These are phyloP conservation scores for Ashbya aceris DNA, from an alignment of 1,139 yeast genomes.

Conservation along the genomic window DNA sequence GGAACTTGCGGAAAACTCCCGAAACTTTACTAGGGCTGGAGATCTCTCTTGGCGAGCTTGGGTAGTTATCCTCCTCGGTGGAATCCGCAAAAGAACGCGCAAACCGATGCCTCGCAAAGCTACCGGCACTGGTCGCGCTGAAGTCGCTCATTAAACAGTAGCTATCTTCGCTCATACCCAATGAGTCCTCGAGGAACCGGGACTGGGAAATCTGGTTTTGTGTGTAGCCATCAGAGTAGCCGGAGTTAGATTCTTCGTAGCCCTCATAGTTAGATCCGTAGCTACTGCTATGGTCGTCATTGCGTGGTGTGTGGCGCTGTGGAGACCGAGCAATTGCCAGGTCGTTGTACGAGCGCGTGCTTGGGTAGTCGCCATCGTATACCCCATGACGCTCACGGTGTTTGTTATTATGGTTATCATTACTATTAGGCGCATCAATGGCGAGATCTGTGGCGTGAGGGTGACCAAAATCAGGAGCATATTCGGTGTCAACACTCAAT, in stretches of 20 bases:
- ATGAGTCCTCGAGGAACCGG: slow-evolving; percentile 23
- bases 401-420: too few species aligned
- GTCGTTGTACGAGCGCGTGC: too few species aligned
- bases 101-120: slow-evolving; percentile 62
- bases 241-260: slow-evolving; percentile 10
- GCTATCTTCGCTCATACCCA: slow-evolving; percentile 29
- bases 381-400: too few species aligned
- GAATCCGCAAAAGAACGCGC: slow-evolving; percentile 35
- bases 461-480: too few species aligned
- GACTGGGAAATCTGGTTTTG: slow-evolving; percentile 8
- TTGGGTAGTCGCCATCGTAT: too few species aligned
- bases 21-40: slow-evolving; percentile 14
- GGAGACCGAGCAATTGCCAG: too few species aligned
- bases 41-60: neutral
- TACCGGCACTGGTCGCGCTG: slow-evolving; percentile 87
- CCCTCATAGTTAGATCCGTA: neutral
- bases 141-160: slow-evolving; percentile 46
- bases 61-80: slow-evolving; percentile 5
- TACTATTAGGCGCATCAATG: too few species aligned
- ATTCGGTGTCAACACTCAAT: neutral
- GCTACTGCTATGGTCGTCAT: neutral
- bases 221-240: slow-evolving; percentile 7
- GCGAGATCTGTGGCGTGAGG: too few species aligned
- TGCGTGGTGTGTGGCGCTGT: neutral
- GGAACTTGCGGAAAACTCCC: slow-evolving; percentile 21